Percentiles rank a stretch among this genome's conserved stretches.
These are phyloP conservation scores for Persicaria maculosa DNA, from an alignment of 148 eudicot species.

Conservation along the genomic window DNA sequence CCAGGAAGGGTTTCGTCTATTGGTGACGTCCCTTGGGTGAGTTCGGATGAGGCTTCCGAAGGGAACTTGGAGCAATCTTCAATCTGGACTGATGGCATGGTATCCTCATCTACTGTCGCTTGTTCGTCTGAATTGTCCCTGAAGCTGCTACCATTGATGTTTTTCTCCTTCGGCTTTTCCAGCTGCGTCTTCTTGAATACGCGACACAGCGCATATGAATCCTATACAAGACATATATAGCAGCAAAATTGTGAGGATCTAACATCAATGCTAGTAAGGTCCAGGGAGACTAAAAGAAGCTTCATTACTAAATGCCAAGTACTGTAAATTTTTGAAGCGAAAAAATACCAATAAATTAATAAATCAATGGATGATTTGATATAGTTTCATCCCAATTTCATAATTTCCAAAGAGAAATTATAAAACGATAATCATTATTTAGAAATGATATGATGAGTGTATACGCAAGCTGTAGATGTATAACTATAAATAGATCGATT, in stretches of 20 bases:
- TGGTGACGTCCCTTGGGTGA: slow-evolving; percentile 8
- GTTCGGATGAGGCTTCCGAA: slow-evolving; percentile 10
- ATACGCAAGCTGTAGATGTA: no score
- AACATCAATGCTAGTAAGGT: not conserved
- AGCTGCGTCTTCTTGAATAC: slow-evolving; percentile 4
- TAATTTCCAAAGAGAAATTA: no score
- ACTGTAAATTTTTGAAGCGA: no score
- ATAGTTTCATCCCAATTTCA: no score
- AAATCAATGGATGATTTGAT: no score
- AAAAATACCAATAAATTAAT: no score
- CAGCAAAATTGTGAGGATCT: not conserved
- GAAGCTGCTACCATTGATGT: not conserved
- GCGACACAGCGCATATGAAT: slow-evolving; percentile 10
- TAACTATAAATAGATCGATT: no score
- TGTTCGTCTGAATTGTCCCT: not conserved
- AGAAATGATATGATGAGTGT: no score
- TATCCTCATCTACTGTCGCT: not conserved
- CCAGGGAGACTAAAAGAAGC: not conserved
- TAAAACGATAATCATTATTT: no score
- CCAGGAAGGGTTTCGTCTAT: not conserved
- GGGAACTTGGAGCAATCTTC: slow-evolving; percentile 9
- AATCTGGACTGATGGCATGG: not conserved
- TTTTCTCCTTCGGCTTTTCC: not conserved
- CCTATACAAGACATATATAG: not conserved
- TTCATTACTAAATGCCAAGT: not conserved